Percentiles rank a stretch among this genome's conserved stretches.
Evolutionary conservation across 169 alveolate genomes (phyloP).

Genomic region (Babesia ovis): DNA sequence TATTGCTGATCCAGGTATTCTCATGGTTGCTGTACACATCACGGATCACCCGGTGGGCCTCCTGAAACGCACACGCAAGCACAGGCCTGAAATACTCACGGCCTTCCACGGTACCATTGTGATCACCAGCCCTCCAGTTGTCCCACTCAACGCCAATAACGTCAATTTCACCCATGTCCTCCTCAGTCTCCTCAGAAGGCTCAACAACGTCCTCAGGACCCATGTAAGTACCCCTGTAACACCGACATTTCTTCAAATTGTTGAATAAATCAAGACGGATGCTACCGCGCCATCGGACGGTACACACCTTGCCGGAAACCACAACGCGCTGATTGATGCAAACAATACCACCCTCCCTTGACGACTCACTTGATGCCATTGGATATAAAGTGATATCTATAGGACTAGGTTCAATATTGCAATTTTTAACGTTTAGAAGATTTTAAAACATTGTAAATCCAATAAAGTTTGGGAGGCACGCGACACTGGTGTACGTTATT

Average conservation of each 20-base stretch:
- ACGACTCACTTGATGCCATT: no score
- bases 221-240: not conserved
- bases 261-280: not conserved
- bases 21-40: not conserved
- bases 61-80: not conserved
- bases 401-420: no score
- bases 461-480: no score
- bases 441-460: no score
- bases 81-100: constrained; percentile 10
- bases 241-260: not conserved
- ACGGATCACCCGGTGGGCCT: not conserved
- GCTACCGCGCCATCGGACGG: constrained; percentile 42
- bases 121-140: constrained; percentile 2
- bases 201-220: not conserved
- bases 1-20: not conserved
- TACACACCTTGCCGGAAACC: constrained; percentile 1
- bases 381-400: no score
- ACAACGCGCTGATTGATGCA: constrained; percentile 31
- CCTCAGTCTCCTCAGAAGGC: not conserved
- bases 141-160: constrained; percentile 59
- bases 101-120: constrained; percentile 37
- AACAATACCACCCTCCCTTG: not conserved
- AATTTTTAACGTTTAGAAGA: no score
- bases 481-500: no score
- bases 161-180: constrained; percentile 1